Base-by-base conservation (phyloP, 2,329 filamentous ascomycete genomes). In the Akanthomyces uredinophilus region DNA sequence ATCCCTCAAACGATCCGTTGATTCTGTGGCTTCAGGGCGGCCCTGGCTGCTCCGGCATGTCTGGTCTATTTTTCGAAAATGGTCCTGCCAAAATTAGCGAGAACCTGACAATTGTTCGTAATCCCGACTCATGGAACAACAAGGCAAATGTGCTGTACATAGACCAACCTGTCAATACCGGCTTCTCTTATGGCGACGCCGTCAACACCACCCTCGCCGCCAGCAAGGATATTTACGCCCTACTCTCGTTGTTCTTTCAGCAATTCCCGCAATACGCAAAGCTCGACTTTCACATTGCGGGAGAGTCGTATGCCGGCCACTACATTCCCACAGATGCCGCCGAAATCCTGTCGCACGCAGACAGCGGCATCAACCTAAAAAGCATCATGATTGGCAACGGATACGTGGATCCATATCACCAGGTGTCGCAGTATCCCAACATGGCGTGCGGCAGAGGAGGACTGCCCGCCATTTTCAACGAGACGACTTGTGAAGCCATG, bases 371-470 rank as follows among this genome's bases (percentile, higher is more conserved):
- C 83, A 96, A 97, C 82, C 88, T 97, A 68, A 90, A 97, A 84
- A 96, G 93, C 49, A 84, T 97, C 65, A 80, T 96, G 66, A 96
- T 99, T 71, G 95, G 95, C 64, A 99, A 99, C 75, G 95, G 95
- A 76, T 84, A 98, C 67, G 98, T 94, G 60, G 95, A 99, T 76
- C 90, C 90, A 63, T 84, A 89, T 68, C 96, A 92, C 52, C 95
- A 99, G 79, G 97, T 98, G 77, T 87, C 89, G 66, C 87, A 96
- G 81, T 99, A 98, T 84, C 90, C 90, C 70, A 94, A 94, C 69
- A 98, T 98, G 95, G 95, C 93, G 63, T 99, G 95, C 72, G 95
- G 95, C 72, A 87, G 96, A 43, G 95, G 95, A 76, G 95, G 94
- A 67, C 98, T 93, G 79, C 87, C 91, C 41, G 88, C 93, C 65